Conservation (phyloP, 2,329 filamentous ascomycete genomes). For the Fusarium udum region DNA sequence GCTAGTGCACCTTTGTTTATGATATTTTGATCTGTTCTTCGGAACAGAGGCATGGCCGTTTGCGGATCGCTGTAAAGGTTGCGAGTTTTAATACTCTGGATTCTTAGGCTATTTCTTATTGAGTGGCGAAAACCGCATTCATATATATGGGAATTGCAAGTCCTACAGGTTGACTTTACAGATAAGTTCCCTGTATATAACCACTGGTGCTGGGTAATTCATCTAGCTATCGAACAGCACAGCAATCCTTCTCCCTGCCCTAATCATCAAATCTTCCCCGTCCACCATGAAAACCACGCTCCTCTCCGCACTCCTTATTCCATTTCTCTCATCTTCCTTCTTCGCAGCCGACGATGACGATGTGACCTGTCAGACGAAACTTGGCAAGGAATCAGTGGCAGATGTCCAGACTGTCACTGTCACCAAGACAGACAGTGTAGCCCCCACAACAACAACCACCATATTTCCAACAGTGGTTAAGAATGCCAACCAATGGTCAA, state of each 20-base stretch:
- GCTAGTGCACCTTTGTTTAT: not conserved
- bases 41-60: not conserved
- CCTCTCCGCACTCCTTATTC: not conserved
- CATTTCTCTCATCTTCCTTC: not conserved
- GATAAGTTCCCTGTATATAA: not conserved
- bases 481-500: not conserved
- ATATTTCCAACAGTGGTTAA: slow-evolving; percentile 3
- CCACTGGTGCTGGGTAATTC: not conserved
- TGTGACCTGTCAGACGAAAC: slow-evolving; percentile 4
- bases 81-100: not conserved
- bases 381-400: not conserved
- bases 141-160: not conserved
- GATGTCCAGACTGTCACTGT: not conserved
- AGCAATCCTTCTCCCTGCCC: not conserved
- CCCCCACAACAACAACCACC: slow-evolving; percentile 1
- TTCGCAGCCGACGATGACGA: not conserved
- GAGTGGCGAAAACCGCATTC: not conserved
- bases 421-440: not conserved
- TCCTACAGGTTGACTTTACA: too few relatives aligned
- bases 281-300: not conserved
- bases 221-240: accelerated
- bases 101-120: not conserved
- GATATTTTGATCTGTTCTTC: not conserved
- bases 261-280: too few relatives aligned
- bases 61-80: not conserved